Evolutionary conservation across 2,329 filamentous ascomycete species (phyloP), one percentile per base, ranked within the genome.

Genomic region (Alternaria gaisen): DNA sequence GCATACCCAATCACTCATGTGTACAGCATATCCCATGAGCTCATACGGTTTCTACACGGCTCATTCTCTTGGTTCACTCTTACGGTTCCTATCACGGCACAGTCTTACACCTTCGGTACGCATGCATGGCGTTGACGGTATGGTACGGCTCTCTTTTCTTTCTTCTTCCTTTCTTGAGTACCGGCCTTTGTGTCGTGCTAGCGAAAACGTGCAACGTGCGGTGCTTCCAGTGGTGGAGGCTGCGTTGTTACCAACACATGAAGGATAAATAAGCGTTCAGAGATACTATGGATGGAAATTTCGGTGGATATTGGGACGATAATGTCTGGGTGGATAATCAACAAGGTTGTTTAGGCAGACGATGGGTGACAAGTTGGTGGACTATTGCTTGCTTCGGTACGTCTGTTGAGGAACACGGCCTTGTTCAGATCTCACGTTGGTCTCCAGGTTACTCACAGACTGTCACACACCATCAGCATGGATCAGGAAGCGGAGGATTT

Each of bases 371-470:
- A 51, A 18, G 41, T 53, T 61, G 22, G 47, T 56, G 60, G 56
- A 53, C 34, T 38, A 52, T 16, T 38, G 30, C 14, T 34, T 48
- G 28, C 48, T 30, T 62, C 44, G 60, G 66, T 65, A 66, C 61
- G 67, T 70, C 58, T 54, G 68, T 64, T 65, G 55, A 42, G 58
- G 64, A 56, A 54, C 54, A 57, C 36, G 46, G 28, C 58, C 48
- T 56, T 46, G 58, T 61, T 67, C 62, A 63, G 43, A 66, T 67
- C 66, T 69, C 67, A 65, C 68, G 53, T 51, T 63, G 53, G 51
- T 64, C 55, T 60, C 46, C 14, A 66, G 64, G 60, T 56, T 43
- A 53, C 43, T 53, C 44, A 60, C 59, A 38, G 16, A 52, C 43
- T 16, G 58, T 48, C 36, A 34, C 46, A 14, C 34, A 46, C 38